phyloP scores from a whole-genome alignment of 352 stramenopile genomes.

The Globisporangium canariense region DNA sequence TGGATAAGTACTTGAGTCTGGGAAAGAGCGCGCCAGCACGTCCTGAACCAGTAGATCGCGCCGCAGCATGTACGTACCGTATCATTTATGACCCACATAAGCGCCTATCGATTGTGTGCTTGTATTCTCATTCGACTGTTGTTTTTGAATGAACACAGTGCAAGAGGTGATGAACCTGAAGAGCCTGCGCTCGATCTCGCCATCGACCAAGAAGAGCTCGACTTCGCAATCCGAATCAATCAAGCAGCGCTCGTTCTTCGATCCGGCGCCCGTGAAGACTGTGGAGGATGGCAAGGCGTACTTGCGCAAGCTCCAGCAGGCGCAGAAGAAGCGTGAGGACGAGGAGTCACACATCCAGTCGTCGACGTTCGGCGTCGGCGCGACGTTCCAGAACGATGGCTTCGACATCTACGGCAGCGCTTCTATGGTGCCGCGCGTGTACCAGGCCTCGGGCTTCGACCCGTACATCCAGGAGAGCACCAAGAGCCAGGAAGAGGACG shows the following conservation, averaged over 20 bases:
- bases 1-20: slow-evolving; percentile 30
- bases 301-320: slow-evolving; percentile 55
- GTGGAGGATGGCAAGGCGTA: slow-evolving; percentile 76
- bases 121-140: background rate
- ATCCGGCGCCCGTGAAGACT: slow-evolving; percentile 52
- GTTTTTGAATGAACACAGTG: slow-evolving; percentile 31
- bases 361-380: slow-evolving; percentile 38
- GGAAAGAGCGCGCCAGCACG: slow-evolving; percentile 13
- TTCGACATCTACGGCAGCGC: slow-evolving; percentile 71
- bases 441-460: slow-evolving; percentile 82
- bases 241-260: slow-evolving; percentile 69
- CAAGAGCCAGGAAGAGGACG: slow-evolving; percentile 66
- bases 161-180: slow-evolving; percentile 59
- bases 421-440: slow-evolving; percentile 69
- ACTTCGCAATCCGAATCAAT: background rate
- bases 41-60: slow-evolving; percentile 23
- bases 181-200: slow-evolving; percentile 48
- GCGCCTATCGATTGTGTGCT: background rate
- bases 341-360: slow-evolving; percentile 47
- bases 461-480: slow-evolving; percentile 57
- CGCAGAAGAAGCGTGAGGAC: slow-evolving; percentile 38
- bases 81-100: background rate
- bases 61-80: slow-evolving; percentile 33
- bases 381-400: slow-evolving; percentile 48
- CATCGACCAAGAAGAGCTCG: slow-evolving; percentile 32